phyloP scores from a whole-genome alignment of 768 basidiomycete species.

The Suillus ampliporus region DNA sequence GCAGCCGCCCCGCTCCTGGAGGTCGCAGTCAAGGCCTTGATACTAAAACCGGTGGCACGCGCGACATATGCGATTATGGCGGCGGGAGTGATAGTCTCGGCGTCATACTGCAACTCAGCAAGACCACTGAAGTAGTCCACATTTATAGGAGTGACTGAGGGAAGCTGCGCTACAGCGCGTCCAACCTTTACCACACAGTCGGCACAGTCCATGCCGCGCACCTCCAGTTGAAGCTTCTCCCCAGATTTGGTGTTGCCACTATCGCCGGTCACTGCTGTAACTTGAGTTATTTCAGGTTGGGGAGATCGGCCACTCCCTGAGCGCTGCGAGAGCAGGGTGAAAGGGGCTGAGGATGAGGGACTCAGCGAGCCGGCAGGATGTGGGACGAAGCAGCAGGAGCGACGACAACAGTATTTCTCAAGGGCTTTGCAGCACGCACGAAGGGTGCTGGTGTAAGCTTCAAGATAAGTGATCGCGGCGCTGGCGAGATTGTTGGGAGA shows the following conservation, averaged over 20 bases:
- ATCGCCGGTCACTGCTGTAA: background rate
- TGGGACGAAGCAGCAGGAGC: background rate
- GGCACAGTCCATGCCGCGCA: constrained; percentile 29
- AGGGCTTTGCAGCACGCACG: background rate
- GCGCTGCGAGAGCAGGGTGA: background rate
- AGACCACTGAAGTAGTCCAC: constrained; percentile 22
- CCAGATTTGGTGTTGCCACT: background rate
- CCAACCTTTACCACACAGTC: constrained; percentile 23
- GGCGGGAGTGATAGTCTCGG: constrained; percentile 20
- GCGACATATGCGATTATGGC: constrained; percentile 24
- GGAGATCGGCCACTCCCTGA: background rate
- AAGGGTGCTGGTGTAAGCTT: background rate
- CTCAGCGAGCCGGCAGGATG: too few species aligned
- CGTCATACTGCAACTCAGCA: constrained; percentile 22
- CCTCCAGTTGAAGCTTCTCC: constrained; percentile 27
- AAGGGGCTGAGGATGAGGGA: background rate
- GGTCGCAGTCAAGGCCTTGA: constrained; percentile 17
- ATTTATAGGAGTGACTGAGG: constrained; percentile 21
- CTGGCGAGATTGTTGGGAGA: background rate
- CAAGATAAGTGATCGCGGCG: background rate
- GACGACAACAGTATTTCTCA: background rate
- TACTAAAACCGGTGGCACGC: constrained; percentile 26
- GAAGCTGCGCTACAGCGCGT: constrained; percentile 23
- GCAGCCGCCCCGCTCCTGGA: background rate
- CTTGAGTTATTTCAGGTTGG: background rate